phyloP scores from a whole-genome alignment of 1,139 yeast genomes.

The Meyerozyma sp. region DNA sequence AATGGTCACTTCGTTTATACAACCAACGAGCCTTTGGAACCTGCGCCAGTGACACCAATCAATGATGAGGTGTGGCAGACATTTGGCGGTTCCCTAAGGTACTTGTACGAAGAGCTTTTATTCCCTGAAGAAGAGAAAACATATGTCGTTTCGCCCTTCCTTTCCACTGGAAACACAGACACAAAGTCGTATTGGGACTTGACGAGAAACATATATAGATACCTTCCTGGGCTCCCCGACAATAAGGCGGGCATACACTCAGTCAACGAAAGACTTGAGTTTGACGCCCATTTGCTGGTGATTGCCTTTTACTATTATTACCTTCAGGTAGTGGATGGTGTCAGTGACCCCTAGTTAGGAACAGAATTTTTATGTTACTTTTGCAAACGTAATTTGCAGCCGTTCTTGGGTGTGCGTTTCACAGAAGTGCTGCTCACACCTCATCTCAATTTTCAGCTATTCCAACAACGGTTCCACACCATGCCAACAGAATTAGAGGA shows the following conservation, averaged over 20 bases:
- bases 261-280: conserved; percentile 33
- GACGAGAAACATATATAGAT: conserved; percentile 32
- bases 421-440: background rate
- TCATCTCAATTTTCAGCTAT: background rate
- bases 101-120: conserved; percentile 47
- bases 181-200: conserved; percentile 39
- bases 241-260: conserved; percentile 23
- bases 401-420: background rate
- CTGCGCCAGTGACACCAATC: conserved; percentile 55
- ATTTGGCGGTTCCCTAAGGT: conserved; percentile 52
- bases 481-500: conserved; percentile 65
- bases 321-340: conserved; percentile 26
- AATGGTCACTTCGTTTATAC: conserved; percentile 45
- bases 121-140: conserved; percentile 22
- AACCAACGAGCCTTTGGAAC: conserved; percentile 35
- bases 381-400: background rate
- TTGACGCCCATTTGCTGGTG: conserved; percentile 37
- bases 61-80: conserved; percentile 47
- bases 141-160: conserved; percentile 28
- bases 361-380: no score
- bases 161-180: conserved; percentile 38
- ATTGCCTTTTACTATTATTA: conserved; percentile 39
- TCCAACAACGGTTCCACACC: background rate
- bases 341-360: conserved; percentile 8
- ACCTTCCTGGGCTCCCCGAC: conserved; percentile 23